A percentile compares a stretch with the other conserved stretches of the same genome.
phyloP scores from a whole-genome alignment of 129 eudicot genomes.

The Logfia minima region DNA sequence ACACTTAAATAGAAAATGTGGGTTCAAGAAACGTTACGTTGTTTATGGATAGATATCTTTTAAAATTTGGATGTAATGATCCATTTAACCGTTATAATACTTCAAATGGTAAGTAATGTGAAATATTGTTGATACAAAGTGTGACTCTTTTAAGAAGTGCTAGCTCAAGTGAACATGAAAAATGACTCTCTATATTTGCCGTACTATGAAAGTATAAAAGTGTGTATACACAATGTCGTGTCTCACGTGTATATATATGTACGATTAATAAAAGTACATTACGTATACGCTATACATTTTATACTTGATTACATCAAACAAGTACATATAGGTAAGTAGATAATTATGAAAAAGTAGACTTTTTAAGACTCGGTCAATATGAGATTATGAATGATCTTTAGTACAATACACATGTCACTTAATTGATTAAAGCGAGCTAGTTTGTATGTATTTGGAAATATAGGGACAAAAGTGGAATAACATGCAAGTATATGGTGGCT shows the following conservation, averaged over 20 bases:
- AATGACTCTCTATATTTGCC: constrained; percentile 6
- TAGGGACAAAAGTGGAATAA: background rate
- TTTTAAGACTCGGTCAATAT: background rate
- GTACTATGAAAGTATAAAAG: background rate
- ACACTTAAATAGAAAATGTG: background rate
- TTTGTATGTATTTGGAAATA: too few species aligned
- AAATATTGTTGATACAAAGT: constrained; percentile 3
- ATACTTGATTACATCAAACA: background rate
- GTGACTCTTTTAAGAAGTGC: constrained; percentile 26
- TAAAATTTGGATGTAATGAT: background rate
- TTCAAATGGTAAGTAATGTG: constrained; percentile 32
- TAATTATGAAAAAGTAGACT: background rate
- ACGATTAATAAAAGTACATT: too few species aligned
- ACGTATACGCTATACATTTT: background rate
- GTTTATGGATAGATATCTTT: background rate
- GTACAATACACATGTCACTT: background rate
- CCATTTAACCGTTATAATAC: constrained; percentile 7
- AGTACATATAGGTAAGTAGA: background rate
- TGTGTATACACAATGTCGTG: background rate
- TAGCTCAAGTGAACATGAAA: background rate
- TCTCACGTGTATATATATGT: background rate
- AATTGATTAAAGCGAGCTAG: too few species aligned
- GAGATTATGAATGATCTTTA: background rate
- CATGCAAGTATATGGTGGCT: background rate
- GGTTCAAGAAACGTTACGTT: background rate